These are phyloP conservation scores for Ananas comosus DNA, from an alignment of 176 grass and related monocot species.

Conservation along the genomic window DNA sequence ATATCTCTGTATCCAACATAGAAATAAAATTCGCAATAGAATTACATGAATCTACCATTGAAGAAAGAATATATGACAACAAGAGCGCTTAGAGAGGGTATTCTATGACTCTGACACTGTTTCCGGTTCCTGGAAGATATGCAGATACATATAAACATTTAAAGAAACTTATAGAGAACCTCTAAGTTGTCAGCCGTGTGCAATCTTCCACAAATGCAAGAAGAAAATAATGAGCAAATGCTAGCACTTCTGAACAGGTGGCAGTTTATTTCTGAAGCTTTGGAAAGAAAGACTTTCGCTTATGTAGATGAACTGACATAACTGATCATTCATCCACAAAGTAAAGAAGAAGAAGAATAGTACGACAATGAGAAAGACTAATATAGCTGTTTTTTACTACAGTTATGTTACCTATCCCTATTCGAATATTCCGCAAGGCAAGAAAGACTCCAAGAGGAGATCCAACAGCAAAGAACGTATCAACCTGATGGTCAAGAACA, in stretches of 20 bases:
- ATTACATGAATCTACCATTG: neutral
- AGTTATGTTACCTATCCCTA: constrained; percentile 77
- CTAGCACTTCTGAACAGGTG: too few species aligned
- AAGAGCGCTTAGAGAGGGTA: neutral
- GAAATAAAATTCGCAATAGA: neutral
- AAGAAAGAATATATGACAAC: neutral
- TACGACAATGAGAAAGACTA: neutral
- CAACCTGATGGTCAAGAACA: constrained; percentile 54
- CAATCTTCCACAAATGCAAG: too few species aligned
- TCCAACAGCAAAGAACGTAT: constrained; percentile 94
- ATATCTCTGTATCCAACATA: neutral
- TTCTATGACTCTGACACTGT: neutral
- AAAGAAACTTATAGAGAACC: neutral
- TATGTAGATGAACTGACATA: too few species aligned
- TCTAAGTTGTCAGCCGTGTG: too few species aligned
- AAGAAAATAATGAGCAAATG: too few species aligned
- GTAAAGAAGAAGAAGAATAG: neutral
- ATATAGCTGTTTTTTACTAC: neutral
- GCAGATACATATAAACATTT: too few species aligned
- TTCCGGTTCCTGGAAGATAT: neutral
- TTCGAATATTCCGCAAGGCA: constrained; percentile 72
- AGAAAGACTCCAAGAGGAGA: constrained; percentile 95
- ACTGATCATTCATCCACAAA: neutral
- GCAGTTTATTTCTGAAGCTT: too few species aligned
- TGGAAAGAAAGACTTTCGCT: too few species aligned